phyloP scores from a whole-genome alignment of 495 filamentous ascomycete genomes.

The Xylaria curta region DNA sequence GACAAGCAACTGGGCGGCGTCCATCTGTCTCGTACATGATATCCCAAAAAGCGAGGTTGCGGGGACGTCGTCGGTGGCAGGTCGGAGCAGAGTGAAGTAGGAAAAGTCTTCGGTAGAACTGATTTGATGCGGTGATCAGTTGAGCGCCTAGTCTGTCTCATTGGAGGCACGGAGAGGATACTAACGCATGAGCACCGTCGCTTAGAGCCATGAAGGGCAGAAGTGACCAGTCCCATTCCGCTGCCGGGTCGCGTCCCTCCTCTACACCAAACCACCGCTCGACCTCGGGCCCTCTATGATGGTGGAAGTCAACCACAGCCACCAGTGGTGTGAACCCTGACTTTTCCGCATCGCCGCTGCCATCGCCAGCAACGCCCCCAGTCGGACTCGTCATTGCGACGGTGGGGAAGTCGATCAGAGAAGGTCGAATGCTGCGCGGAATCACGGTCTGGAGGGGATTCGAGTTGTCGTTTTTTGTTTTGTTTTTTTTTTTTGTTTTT shows the following conservation, averaged over 20 bases:
- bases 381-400: slow-evolving; percentile 32
- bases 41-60: slow-evolving; percentile 94
- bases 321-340: slow-evolving; percentile 67
- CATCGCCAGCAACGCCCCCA: slow-evolving; percentile 16
- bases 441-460: neutral
- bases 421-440: neutral
- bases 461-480: slow-evolving; percentile 6
- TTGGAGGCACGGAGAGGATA: slow-evolving; percentile 20
- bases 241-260: slow-evolving; percentile 79
- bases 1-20: slow-evolving; percentile 75
- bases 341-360: slow-evolving; percentile 6
- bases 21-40: slow-evolving; percentile 90
- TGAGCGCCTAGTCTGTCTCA: slow-evolving; percentile 16
- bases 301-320: slow-evolving; percentile 94
- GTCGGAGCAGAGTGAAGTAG: slow-evolving; percentile 90
- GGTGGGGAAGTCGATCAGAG: slow-evolving; percentile 9
- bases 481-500: too few relatives aligned
- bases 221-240: slow-evolving; percentile 88
- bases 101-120: slow-evolving; percentile 94
- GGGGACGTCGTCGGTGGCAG: slow-evolving; percentile 60
- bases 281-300: slow-evolving; percentile 94
- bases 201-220: slow-evolving; percentile 98
- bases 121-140: slow-evolving; percentile 23
- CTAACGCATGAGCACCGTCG: slow-evolving; percentile 93
- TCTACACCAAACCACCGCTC: slow-evolving; percentile 86